phyloP scores from a whole-genome alignment of 1,139 yeast genomes.

The Kodamaea alishanica region DNA sequence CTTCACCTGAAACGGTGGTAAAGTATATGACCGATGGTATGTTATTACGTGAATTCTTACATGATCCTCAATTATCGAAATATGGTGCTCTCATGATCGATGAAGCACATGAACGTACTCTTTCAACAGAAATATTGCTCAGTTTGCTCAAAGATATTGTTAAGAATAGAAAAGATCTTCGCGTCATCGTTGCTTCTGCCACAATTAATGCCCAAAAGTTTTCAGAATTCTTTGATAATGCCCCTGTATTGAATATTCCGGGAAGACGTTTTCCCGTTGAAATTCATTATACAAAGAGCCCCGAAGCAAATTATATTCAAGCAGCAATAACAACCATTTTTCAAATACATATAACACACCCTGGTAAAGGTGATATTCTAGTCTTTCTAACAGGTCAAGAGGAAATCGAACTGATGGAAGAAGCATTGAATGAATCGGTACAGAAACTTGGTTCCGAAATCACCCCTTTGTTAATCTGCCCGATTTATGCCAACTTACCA shows the following conservation, averaged over 20 bases:
- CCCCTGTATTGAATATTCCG: constrained; percentile 85
- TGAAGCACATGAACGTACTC: constrained; percentile 94
- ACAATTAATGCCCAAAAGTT: constrained; percentile 89
- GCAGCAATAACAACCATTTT: constrained; percentile 83
- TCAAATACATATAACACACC: constrained; percentile 71
- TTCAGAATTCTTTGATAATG: constrained; percentile 70
- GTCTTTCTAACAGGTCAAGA: constrained; percentile 89
- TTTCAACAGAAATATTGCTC: constrained; percentile 85
- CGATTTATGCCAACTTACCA: constrained; percentile 91
- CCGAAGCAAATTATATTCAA: constrained; percentile 85
- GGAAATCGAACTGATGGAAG: constrained; percentile 83
- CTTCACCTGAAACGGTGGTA: constrained; percentile 59
- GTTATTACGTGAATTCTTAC: constrained; percentile 77
- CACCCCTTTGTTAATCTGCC: constrained; percentile 67
- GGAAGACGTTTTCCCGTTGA: constrained; percentile 91
- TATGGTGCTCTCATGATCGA: constrained; percentile 90
- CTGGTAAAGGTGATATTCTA: constrained; percentile 74
- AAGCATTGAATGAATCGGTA: constrained; percentile 61
- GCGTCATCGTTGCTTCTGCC: constrained; percentile 83
- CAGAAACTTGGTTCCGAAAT: constrained; percentile 60
- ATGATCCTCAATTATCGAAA: constrained; percentile 63
- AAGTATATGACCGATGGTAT: constrained; percentile 96
- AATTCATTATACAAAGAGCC: constrained; percentile 77
- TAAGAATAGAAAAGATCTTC: constrained; percentile 61
- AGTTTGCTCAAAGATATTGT: constrained; percentile 77